These are phyloP conservation scores for Pouteria campechiana DNA, from an alignment of 179 eudicot genomes.

Conservation along the genomic window DNA sequence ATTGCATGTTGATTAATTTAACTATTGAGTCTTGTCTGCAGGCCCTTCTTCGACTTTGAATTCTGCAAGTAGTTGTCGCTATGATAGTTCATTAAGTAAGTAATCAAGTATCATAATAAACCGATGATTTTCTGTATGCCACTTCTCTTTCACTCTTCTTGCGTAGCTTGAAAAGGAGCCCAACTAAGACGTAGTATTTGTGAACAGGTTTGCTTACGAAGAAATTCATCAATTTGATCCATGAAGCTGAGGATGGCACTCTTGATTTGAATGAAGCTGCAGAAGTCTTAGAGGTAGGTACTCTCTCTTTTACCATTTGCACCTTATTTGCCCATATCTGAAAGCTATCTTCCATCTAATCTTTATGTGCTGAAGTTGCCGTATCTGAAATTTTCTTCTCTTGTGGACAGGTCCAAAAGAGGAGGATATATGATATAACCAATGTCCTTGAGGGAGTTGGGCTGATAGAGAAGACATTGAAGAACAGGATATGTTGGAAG, in stretches of 20 bases:
- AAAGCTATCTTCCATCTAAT: neutral
- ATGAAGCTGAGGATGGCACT: conserved; percentile 32
- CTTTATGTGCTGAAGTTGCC: neutral
- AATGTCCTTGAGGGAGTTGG: conserved; percentile 72
- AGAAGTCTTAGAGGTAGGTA: conserved; percentile 24
- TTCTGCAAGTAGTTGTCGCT: conserved; percentile 18
- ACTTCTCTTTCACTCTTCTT: too few species aligned
- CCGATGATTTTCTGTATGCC: neutral
- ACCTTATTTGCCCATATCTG: neutral
- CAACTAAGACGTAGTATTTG: conserved; percentile 2
- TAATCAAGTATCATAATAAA: neutral
- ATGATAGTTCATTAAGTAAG: conserved; percentile 43
- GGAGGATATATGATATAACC: conserved; percentile 61
- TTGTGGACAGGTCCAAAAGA: conserved; percentile 43
- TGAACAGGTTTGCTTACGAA: conserved; percentile 46
- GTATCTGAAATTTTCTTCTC: neutral
- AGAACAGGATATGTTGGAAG: conserved; percentile 50
- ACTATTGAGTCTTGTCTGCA: conserved; percentile 8
- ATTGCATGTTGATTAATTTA: neutral
- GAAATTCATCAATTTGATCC: conserved; percentile 38
- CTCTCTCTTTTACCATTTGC: neutral
- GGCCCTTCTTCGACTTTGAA: conserved; percentile 11
- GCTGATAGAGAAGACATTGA: conserved; percentile 40
- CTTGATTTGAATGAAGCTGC: conserved; percentile 50
- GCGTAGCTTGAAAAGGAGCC: neutral